These are phyloP conservation scores for Triglochin maritima DNA, from an alignment of 106 monocot genomes.

Conservation along the genomic window DNA sequence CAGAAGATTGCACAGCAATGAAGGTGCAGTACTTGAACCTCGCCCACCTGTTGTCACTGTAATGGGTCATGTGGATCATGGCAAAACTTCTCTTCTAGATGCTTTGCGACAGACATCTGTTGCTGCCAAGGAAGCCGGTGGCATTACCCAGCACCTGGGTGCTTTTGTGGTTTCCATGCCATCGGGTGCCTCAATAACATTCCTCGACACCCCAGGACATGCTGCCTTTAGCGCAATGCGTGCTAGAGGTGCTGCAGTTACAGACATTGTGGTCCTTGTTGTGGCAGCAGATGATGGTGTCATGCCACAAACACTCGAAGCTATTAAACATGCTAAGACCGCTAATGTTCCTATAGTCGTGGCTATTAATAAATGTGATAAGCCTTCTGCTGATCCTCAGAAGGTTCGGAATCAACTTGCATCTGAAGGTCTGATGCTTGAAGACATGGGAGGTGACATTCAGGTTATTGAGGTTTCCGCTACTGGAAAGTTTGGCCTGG, in stretches of 20 bases:
- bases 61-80: conserved; percentile 99
- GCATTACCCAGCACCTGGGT: conserved; percentile 93
- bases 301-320: conserved; percentile 96
- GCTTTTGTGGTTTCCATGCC: conserved; percentile 87
- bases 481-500: conserved; percentile 44
- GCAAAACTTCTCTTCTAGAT: conserved; percentile 92
- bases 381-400: conserved; percentile 77
- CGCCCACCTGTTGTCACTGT: conserved; percentile 90
- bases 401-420: conserved; percentile 76
- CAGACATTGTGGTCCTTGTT: conserved; percentile 92
- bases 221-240: conserved; percentile 98
- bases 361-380: conserved; percentile 98
- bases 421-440: conserved; percentile 68
- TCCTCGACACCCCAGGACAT: conserved; percentile 93
- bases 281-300: conserved; percentile 98
- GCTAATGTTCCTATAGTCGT: conserved; percentile 89
- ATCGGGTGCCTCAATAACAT: conserved; percentile 87
- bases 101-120: conserved; percentile 80
- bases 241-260: conserved; percentile 92
- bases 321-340: conserved; percentile 70
- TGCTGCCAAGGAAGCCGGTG: conserved; percentile 94
- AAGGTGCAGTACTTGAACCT: conserved; percentile 51
- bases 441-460: conserved; percentile 92
- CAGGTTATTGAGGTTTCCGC: conserved; percentile 95
- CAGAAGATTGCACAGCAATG: conserved; percentile 53